A percentile compares a stretch with the other conserved stretches of the same genome.
Conservation (phyloP, 257 asterid genomes). For the Euphrasia confusa region DNA sequence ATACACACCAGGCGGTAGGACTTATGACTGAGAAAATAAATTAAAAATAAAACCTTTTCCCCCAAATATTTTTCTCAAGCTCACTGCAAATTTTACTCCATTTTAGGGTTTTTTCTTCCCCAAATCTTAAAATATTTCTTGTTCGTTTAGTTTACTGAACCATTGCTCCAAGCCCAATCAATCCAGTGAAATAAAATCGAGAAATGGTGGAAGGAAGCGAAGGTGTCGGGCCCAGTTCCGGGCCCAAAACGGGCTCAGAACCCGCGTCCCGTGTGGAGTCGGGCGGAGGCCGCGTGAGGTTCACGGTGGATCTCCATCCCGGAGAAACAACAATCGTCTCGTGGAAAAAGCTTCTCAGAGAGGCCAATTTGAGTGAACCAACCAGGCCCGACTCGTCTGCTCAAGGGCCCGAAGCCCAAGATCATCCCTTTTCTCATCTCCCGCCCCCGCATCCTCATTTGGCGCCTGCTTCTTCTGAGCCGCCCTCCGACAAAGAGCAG, state of each 20-base stretch:
- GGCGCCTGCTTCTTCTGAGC: slow-evolving; percentile 31
- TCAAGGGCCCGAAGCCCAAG: slow-evolving; percentile 25
- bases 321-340: slow-evolving; percentile 90
- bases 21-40: neutral
- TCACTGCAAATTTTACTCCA: slow-evolving; percentile 29
- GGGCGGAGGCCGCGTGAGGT: slow-evolving; percentile 60
- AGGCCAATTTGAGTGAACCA: slow-evolving; percentile 37
- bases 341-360: slow-evolving; percentile 84
- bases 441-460: slow-evolving; percentile 22
- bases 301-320: slow-evolving; percentile 61
- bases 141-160: neutral
- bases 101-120: slow-evolving; percentile 30
- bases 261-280: slow-evolving; percentile 42
- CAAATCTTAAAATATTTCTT: neutral
- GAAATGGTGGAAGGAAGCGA: slow-evolving; percentile 35
- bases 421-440: slow-evolving; percentile 20
- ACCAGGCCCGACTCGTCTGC: slow-evolving; percentile 28
- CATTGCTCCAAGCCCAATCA: slow-evolving; percentile 15
- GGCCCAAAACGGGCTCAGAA: slow-evolving; percentile 34
- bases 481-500: slow-evolving; percentile 37
- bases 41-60: slow-evolving; percentile 16
- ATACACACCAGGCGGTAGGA: neutral
- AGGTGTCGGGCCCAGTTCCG: slow-evolving; percentile 14
- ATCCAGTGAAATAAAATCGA: slow-evolving; percentile 10
- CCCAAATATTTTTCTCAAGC: neutral